Evolutionary conservation across 2,329 filamentous ascomycete genomes (phyloP), one percentile per base, ranked within the genome.

Genomic region (Rutstroemia sp.): DNA sequence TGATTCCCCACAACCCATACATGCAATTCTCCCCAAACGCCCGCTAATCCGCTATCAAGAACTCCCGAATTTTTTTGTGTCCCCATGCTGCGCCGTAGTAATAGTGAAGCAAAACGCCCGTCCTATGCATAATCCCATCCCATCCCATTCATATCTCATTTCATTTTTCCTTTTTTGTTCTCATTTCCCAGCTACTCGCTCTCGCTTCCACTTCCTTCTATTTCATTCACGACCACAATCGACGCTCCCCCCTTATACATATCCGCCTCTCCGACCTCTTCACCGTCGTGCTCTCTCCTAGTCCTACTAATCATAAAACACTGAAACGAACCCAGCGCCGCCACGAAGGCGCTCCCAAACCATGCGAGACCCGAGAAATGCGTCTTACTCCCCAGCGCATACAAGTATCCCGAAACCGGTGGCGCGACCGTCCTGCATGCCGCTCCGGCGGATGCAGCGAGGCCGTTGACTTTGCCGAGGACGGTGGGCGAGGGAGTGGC

Each of bases 371-470:
- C 81, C 1, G 82, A 82, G 67, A 79, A 84, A 64, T 82, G 76
- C 47, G 80, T 73, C 61, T 73, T 77, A 62, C 76, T 78, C 21
- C 83, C 82, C n/a, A 80, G 66, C 0, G 80, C 76, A 68, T 86
- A 87, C 3, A 87, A 70, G 60, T 79, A 84, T 2, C 84, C 84
- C 2, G 82, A 79, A 16, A 87, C 68, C 0, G 84, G 84, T 5
- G 84, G 84, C 0, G 84, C 83, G 10, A 87, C 72, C 70, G 87
- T 89, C 56, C 86, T 77, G 64, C 82, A 87, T 6, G 80, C 82
- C 6, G 83, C 83, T 25, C 82, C 82, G 2, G 81, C 83, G 57
- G 81, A 84, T 51, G 84, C 83, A 21, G 83, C 82, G 45, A 87
- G 69, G 4, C 84, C 84, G 59, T 87, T 87, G 63, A 87, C 79